Percentiles rank a stretch among this genome's conserved stretches.
These are phyloP conservation scores for Quercus phellos DNA, from an alignment of 331 rosid species.

Conservation along the genomic window DNA sequence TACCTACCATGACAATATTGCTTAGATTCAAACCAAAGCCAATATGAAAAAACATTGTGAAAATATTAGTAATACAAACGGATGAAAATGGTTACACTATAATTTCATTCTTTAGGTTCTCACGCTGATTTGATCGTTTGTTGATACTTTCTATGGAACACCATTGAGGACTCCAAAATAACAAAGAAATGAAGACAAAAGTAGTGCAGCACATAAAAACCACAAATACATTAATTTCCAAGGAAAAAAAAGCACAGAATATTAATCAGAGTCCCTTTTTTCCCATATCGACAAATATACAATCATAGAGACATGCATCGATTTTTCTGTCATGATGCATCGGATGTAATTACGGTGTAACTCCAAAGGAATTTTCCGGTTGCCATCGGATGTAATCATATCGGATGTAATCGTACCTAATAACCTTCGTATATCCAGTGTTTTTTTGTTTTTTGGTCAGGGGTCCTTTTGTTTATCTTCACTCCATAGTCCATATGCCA, in stretches of 20 bases:
- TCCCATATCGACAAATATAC: constrained; percentile 15
- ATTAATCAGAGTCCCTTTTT: not conserved
- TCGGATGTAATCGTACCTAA: not conserved
- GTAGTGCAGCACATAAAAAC: not conserved
- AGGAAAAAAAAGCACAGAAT: not conserved
- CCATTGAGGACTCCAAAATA: not conserved
- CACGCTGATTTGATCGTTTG: not conserved
- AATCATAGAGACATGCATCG: not conserved
- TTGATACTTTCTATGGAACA: not conserved
- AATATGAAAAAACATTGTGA: not conserved
- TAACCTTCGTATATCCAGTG: not conserved
- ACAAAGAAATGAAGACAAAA: not conserved
- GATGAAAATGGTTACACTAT: not conserved
- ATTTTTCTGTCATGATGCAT: not conserved
- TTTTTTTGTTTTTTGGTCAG: not conserved
- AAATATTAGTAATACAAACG: not conserved
- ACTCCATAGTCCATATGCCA: not conserved
- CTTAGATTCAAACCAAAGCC: not conserved
- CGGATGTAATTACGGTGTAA: not conserved
- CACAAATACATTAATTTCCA: not conserved
- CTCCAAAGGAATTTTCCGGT: constrained; percentile 4
- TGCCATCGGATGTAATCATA: not conserved
- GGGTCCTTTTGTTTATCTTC: not conserved
- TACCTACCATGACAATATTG: not conserved
- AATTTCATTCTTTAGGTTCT: not conserved